Evolutionary conservation across 2,329 filamentous ascomycete genomes (phyloP).

Genomic region (Penicillium palitans): DNA sequence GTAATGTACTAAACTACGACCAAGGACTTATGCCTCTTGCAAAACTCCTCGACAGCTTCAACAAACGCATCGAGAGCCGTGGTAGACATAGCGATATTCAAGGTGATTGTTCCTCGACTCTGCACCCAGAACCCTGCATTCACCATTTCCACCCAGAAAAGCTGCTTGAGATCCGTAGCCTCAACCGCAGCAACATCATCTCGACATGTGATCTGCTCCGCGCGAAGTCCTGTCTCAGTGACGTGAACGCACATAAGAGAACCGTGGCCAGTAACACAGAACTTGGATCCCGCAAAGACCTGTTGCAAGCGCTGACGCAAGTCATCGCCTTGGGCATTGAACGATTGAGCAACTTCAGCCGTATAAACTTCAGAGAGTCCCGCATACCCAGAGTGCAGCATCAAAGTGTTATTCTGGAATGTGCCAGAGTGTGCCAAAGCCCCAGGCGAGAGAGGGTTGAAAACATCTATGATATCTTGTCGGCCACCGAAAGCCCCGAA

Average conservation of each 20-base stretch:
- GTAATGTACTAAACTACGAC: not conserved
- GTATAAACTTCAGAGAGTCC: conserved; percentile 5
- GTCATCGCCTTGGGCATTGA: conserved; percentile 3
- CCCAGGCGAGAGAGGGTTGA: conserved; percentile 37
- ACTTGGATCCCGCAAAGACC: not conserved
- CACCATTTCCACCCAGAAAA: conserved; percentile 10
- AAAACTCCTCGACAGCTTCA: not conserved
- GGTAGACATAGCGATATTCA: conserved; percentile 7
- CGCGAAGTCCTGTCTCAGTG: not conserved
- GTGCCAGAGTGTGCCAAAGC: conserved; percentile 60
- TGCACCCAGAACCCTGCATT: conserved; percentile 10
- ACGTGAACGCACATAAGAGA: conserved; percentile 5
- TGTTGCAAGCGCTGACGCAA: not conserved
- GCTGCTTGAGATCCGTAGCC: conserved; percentile 4
- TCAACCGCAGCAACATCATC: conserved; percentile 2
- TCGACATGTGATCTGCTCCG: conserved; percentile 4
- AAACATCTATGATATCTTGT: conserved; percentile 54
- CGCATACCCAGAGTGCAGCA: conserved; percentile 2
- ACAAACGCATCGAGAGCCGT: conserved; percentile 1
- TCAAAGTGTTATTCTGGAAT: conserved; percentile 63
- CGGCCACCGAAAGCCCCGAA: conserved; percentile 67
- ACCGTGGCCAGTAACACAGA: conserved; percentile 1
- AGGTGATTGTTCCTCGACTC: conserved; percentile 6
- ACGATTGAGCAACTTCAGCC: not conserved
- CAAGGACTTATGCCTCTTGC: not conserved